Evolutionary conservation across 2,329 filamentous ascomycete genomes (phyloP).

Genomic region (Fusarium austroafricanum): DNA sequence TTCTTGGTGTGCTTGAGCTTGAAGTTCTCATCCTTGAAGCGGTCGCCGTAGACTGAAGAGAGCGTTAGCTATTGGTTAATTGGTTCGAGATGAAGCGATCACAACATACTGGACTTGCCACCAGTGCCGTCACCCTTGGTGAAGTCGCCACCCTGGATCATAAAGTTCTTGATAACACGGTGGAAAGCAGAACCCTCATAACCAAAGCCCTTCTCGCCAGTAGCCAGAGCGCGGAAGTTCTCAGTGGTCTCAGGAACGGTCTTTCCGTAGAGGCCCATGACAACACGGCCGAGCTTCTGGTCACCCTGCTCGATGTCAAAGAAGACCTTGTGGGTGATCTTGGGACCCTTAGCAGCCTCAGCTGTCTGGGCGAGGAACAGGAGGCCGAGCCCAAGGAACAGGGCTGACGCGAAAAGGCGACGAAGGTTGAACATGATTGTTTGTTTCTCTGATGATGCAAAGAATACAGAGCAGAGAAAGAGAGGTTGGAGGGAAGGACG

Average conservation of each 20-base stretch:
- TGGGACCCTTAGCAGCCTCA: slow-evolving; percentile 84
- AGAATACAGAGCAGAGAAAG: slow-evolving; percentile 17
- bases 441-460: slow-evolving; percentile 37
- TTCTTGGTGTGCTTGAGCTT: slow-evolving; percentile 92
- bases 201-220: slow-evolving; percentile 87
- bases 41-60: slow-evolving; percentile 78
- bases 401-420: slow-evolving; percentile 75
- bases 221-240: slow-evolving; percentile 84
- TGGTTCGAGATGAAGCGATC: background rate
- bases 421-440: slow-evolving; percentile 79
- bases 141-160: slow-evolving; percentile 93
- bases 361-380: slow-evolving; percentile 80
- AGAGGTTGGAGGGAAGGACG: slow-evolving; percentile 26
- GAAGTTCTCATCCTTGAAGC: slow-evolving; percentile 93
- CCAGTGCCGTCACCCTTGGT: slow-evolving; percentile 84
- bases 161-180: slow-evolving; percentile 90
- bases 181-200: slow-evolving; percentile 87
- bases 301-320: slow-evolving; percentile 86
- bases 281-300: slow-evolving; percentile 77
- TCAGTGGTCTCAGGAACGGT: slow-evolving; percentile 80
- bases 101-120: slow-evolving; percentile 82
- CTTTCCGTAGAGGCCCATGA: slow-evolving; percentile 88
- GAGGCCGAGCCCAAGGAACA: slow-evolving; percentile 80
- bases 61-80: slow-evolving; percentile 35
- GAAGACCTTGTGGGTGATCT: slow-evolving; percentile 96